Evolutionary conservation across 257 asterid genomes (phyloP), one percentile per base, ranked within the genome.

Genomic region (Solanum tarapatanum): DNA sequence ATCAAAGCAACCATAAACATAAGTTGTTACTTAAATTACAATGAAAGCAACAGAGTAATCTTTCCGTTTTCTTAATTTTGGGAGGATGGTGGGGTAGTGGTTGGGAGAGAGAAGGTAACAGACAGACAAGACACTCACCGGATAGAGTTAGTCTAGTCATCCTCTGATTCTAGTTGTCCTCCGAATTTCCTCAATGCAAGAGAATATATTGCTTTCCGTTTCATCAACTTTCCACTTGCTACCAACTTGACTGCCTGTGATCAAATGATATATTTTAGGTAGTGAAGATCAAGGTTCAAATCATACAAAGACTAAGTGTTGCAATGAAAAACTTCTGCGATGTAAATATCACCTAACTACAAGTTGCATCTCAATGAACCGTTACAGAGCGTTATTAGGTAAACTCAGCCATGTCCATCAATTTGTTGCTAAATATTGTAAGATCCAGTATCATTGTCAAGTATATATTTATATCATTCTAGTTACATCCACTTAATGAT

Each of bases 231-330:
- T 83, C 94, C 94, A 21, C 96, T 88, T 70, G 99, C 96, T 87
- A 97, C 98, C 91, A 97, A 88, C 92, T 96, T 96, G 84, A 96
- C 99, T 62, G 99, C 98, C 99, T 95, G 96, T 92, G 92, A 48
- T 60, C 86, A 73, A 87, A 64, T 77, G 23, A 33, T 64, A 66
- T 72, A 30, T 17, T 28, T 3, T 82, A 30, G 69, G 85, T 30
- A 6, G 39, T 45, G 68, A 72, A 2, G 43, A 23, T 73, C 84
- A 70, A 86, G 45, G 12, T 70, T 45, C 23, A 8, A 43, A 86
- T 82, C 75, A 82, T 36, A 45, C 26, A 72, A 9, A 73, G 72
- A 70, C 28, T 4, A 82, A 45, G 19, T 48, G 69, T 30, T 14
- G 26, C 28, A 84, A 64, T 35, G 39, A 19, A 19, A 17, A 37